Base-by-base conservation (phyloP, 257 asterid species). In the Primulina tabacum region DNA sequence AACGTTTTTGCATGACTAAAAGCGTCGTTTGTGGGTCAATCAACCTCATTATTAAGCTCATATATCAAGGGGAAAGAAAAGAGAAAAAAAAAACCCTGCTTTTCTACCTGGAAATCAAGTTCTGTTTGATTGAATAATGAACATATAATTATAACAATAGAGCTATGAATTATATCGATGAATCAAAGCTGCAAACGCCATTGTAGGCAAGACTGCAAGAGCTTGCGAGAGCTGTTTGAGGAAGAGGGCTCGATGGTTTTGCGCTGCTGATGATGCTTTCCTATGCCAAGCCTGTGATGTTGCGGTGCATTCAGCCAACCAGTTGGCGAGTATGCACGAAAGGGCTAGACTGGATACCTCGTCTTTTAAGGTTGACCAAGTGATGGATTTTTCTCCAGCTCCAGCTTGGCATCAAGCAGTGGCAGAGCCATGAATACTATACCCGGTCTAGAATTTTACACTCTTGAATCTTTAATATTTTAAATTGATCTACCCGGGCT, bases 201-300 rank as follows among this genome's bases (percentile, higher is more conserved):
- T 88, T 0, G 86, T 86, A 11, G 87, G 87, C 26, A 86, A 82
- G 70, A 84, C 89, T 0, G 92, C 88, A 4, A 76, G 90, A 71
- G 84, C 90, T 14, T 90, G 95, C 8, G 92, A 90, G 35, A 82
- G 86, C 85, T 90, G 97, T 78, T 47, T 90, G 3, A 24, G 73
- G 12, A 85, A 85, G 59, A 69, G 95, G 53, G 97, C 97, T 1
- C 75, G 93, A 20, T 90, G 97, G 95, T 88, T 80, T 76, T 90
- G 97, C 64, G 77, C 82, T 0, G 90, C 93, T 0, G 95, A 88
- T 24, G 97, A 90, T 32, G 97, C 97, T 28, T 90, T 85, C 60
- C 92, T 90, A 32, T 90, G 97, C 74, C 97, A 86, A 67, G 30
- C 82, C 9, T 90, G 97, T 35, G 97, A 90, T 47, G 64, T 65